Base-by-base conservation (phyloP, 345 rosid species). In the Rhizophora mangle region DNA sequence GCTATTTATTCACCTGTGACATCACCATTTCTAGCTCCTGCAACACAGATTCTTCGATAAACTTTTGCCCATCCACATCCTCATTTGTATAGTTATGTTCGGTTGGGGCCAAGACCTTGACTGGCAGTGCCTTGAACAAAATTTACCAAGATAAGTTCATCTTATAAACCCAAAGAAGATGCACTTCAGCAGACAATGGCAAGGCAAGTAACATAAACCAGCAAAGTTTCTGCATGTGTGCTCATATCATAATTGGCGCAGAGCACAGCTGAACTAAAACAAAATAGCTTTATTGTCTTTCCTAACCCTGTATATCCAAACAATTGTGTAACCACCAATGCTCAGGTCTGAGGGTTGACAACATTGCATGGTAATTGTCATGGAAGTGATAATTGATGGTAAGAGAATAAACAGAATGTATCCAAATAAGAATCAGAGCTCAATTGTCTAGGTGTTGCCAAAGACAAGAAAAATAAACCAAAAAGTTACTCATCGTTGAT, bases 21-120 rank as follows among this genome's bases (percentile, higher is more conserved):
- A 81, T 85, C 83, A 84, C 94, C 68, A 55, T 81, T 74, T 82
- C 86, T 60, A 94, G 87, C 65, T 91, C 95, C 74, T 77, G 84
- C 56, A 94, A 67, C 49, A 84, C 90, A 16, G 82, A 77, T 80
- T 85, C 88, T 76, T 89, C 95, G 1, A 81, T 53, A 58, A 95
- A 78, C 64, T 75, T 29, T 49, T 81, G 84, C 53, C 75, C 81
- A 0, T 64, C 67, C 32, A 37, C 53, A 56, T 67, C 63, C 67
- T 60, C 81, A 81, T 64, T 72, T 64, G 53, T 57, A 64, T 70
- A 68, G 68, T 63, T 68, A 65, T 78, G 78, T 74, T 74, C 79
- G 43, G 80, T 53, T 46, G 73, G 75, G 59, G 39, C 65, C 18
- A 21, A 66, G 52, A 57, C 37, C 46, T 75, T 62, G 37, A 66